Conservation (phyloP, 306 rosid species). For the Cercis canadensis region DNA sequence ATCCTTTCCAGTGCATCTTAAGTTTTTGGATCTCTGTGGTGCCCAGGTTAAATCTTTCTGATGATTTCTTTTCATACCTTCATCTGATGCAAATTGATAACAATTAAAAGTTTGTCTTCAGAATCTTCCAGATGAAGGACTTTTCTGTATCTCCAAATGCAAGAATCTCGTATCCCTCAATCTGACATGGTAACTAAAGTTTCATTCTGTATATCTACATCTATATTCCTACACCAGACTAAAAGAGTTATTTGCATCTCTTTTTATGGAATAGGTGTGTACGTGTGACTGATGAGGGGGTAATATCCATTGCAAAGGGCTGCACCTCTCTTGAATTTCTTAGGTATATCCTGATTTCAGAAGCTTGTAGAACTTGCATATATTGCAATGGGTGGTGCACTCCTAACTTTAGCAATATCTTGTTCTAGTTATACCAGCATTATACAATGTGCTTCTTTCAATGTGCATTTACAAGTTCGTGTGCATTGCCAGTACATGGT, state of each 20-base stretch:
- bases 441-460: constrained; percentile 30
- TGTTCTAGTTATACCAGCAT: not conserved
- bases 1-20: constrained; percentile 57
- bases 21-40: constrained; percentile 78
- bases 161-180: constrained; percentile 66
- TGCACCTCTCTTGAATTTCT: constrained; percentile 72
- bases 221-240: not conserved
- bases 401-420: constrained; percentile 19
- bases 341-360: constrained; percentile 56
- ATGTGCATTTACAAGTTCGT: constrained; percentile 14
- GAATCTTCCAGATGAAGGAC: constrained; percentile 84
- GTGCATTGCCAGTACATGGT: constrained; percentile 2
- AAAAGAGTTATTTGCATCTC: constrained; percentile 4
- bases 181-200: constrained; percentile 73
- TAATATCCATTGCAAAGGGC: constrained; percentile 59
- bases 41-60: constrained; percentile 69
- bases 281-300: constrained; percentile 76
- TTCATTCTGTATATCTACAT: constrained; percentile 16
- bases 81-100: constrained; percentile 32
- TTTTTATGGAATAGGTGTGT: constrained; percentile 65
- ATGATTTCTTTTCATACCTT: constrained; percentile 18
- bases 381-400: constrained; percentile 9
- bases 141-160: constrained; percentile 66
- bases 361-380: constrained; percentile 23
- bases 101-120: constrained; percentile 38